These are phyloP conservation scores for Malbranchea cinnamomea DNA, from an alignment of 2,329 filamentous ascomycete species.

Conservation along the genomic window DNA sequence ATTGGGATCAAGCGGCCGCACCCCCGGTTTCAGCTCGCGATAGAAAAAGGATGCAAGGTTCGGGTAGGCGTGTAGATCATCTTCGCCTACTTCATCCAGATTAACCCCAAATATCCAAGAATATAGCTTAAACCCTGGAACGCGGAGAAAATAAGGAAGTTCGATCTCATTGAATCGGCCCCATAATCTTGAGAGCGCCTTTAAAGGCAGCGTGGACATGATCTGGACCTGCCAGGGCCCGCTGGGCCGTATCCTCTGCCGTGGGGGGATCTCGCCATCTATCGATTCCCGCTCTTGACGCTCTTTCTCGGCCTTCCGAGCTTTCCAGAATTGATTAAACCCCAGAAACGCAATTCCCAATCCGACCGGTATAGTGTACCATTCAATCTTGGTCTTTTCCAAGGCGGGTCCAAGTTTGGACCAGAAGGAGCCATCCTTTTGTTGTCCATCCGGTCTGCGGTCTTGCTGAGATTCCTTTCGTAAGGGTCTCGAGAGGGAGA, in stretches of 20 bases:
- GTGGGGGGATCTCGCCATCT: slow-evolving; percentile 30
- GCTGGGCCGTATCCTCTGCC: slow-evolving; percentile 57
- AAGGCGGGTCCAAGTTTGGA: slow-evolving; percentile 44
- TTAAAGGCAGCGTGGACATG: slow-evolving; percentile 84
- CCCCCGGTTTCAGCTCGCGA: slow-evolving; percentile 77
- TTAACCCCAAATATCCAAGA: slow-evolving; percentile 83
- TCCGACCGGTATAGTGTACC: slow-evolving; percentile 81
- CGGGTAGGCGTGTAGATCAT: slow-evolving; percentile 75
- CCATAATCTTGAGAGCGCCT: slow-evolving; percentile 80
- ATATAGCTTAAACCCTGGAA: slow-evolving; percentile 85
- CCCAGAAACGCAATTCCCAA: slow-evolving; percentile 76
- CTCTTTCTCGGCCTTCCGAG: slow-evolving; percentile 37
- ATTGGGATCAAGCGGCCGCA: slow-evolving; percentile 69
- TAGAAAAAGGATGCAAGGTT: slow-evolving; percentile 98
- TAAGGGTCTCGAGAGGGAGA: slow-evolving; percentile 27
- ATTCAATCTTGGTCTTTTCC: slow-evolving; percentile 55
- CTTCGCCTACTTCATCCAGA: slow-evolving; percentile 72
- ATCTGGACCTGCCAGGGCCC: slow-evolving; percentile 89
- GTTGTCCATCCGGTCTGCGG: slow-evolving; percentile 21
- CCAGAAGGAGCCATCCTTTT: slow-evolving; percentile 38
- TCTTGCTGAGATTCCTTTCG: slow-evolving; percentile 22
- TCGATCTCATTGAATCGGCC: slow-evolving; percentile 80
- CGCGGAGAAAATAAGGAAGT: slow-evolving; percentile 73
- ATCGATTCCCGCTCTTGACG: slow-evolving; percentile 34
- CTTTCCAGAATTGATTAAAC: slow-evolving; percentile 68